Conservation (phyloP, 2,329 filamentous ascomycete species). For the Nothophaeocryptopus gaeumannii region DNA sequence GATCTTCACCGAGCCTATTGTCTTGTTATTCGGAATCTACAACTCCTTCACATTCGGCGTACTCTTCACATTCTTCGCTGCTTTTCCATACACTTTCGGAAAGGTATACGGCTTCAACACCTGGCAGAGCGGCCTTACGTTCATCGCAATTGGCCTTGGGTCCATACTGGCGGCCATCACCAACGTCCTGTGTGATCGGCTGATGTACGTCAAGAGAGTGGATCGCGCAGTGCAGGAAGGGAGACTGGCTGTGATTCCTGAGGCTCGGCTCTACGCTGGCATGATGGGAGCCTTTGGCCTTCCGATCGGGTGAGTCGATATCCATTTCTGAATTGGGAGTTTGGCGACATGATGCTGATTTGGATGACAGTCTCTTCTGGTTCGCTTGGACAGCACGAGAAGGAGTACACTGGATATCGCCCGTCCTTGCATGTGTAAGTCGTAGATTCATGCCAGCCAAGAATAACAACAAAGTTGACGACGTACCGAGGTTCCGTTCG, state of each 20-base stretch:
- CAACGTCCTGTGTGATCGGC: slow-evolving; percentile 36
- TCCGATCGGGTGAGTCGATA: slow-evolving; percentile 28
- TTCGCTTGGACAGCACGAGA: slow-evolving; percentile 40
- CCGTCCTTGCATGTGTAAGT: slow-evolving; percentile 31
- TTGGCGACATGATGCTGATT: slow-evolving; percentile 3
- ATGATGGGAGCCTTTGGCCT: slow-evolving; percentile 37
- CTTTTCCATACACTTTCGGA: slow-evolving; percentile 52
- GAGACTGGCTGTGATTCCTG: slow-evolving; percentile 28
- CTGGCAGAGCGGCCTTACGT: slow-evolving; percentile 74
- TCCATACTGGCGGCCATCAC: slow-evolving; percentile 57
- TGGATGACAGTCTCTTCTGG: slow-evolving; percentile 34
- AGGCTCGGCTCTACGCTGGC: slow-evolving; percentile 36
- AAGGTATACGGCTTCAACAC: slow-evolving; percentile 71
- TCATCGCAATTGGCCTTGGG: slow-evolving; percentile 67
- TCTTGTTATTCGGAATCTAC: slow-evolving; percentile 33
- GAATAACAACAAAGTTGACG: too few species aligned
- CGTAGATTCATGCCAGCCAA: too few species aligned
- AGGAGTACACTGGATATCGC: slow-evolving; percentile 40
- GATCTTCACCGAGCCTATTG: slow-evolving; percentile 38
- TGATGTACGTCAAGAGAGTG: slow-evolving; percentile 37
- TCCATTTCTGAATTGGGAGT: neutral
- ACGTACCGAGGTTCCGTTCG: slow-evolving; percentile 25
- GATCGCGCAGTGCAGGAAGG: slow-evolving; percentile 30
- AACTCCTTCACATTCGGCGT: slow-evolving; percentile 33
- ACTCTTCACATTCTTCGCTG: slow-evolving; percentile 35